Base-by-base conservation (phyloP, 352 stramenopile species). In the Phytophthora fragariaefolia region DNA sequence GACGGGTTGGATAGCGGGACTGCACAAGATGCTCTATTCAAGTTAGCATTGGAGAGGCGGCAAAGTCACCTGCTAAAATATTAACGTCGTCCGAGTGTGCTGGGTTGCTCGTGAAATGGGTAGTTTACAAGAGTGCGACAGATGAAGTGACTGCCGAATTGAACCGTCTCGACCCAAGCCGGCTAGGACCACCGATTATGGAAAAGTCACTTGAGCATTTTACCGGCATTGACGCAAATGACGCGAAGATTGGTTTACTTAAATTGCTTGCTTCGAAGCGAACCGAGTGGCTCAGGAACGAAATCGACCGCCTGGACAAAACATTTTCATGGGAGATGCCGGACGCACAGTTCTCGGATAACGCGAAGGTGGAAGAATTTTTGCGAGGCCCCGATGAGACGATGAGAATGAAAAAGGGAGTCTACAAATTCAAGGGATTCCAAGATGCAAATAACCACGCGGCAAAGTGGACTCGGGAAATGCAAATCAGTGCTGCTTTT, bases 261-360 rank as follows among this genome's bases (percentile, higher is more conserved):
- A 10, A 8, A 8, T 10, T 28, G 20, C 12, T 69, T 1, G 8
- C 27, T 13, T 27, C 27, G 1, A 58, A 48, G 32, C 52, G 61
- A 1, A 38, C 54, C 10, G 15, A 58, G n/a, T 69, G 61, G 53
- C 32, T 54, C 13, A 64, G 49, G 3, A 18, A 57, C 8, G 1
- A 66, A 20, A 45, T 66, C 6, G 18, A 46, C 20, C 9, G 1
- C 3, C 23, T 66, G 24, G 47, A 52, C 26, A 66, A 47, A 13
- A 24, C 47, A 9, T 66, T 66, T 20, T 52, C 58, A 18, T 66
- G 47, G 58, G 28, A 43, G 10, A 58, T 65, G 58, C 58, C 36
- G 15, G n/a, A 34, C 8, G 58, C 58, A 13, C 13, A 42, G 3
- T 65, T 65, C 28, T 6, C 47, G 4, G 58, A 58, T 18, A 58